Evolutionary conservation across 768 basidiomycete genomes (phyloP).

Genomic region (Nidula microcarpa): DNA sequence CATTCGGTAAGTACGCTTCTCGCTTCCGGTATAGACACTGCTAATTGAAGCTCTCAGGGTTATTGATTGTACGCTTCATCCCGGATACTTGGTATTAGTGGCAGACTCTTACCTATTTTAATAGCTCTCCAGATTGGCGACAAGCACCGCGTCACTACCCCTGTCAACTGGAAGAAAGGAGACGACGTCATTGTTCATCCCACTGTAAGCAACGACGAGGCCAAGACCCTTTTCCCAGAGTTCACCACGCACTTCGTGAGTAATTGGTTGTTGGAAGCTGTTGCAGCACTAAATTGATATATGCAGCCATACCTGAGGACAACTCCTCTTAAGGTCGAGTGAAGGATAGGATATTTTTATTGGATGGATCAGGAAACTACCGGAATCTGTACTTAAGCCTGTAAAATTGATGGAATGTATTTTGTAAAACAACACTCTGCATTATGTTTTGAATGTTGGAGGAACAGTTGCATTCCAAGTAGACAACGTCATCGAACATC

Average conservation of each 20-base stretch:
- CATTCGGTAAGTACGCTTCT: constrained; percentile 32
- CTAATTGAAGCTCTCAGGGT: constrained; percentile 38
- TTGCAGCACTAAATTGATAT: background rate
- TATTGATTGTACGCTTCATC: constrained; percentile 56
- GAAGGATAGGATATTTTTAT: constrained; percentile 1
- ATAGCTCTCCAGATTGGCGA: constrained; percentile 86
- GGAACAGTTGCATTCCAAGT: background rate
- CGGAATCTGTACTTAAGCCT: background rate
- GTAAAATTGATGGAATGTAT: background rate
- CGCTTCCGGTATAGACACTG: constrained; percentile 3
- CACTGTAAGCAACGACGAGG: constrained; percentile 79
- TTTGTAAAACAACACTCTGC: background rate
- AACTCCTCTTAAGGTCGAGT: constrained; percentile 49
- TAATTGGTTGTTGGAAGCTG: background rate
- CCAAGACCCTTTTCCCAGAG: constrained; percentile 86
- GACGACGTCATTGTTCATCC: constrained; percentile 94
- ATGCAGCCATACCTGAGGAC: constrained; percentile 84
- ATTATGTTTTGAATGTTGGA: background rate
- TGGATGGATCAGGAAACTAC: background rate
- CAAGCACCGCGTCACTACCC: constrained; percentile 81
- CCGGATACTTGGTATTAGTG: constrained; percentile 21
- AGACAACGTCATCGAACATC: background rate
- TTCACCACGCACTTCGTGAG: constrained; percentile 76
- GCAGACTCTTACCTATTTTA: constrained; percentile 13
- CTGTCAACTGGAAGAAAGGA: constrained; percentile 93